Conservation (phyloP, 805 yeast genomes). For the Candida hungchunana region DNA sequence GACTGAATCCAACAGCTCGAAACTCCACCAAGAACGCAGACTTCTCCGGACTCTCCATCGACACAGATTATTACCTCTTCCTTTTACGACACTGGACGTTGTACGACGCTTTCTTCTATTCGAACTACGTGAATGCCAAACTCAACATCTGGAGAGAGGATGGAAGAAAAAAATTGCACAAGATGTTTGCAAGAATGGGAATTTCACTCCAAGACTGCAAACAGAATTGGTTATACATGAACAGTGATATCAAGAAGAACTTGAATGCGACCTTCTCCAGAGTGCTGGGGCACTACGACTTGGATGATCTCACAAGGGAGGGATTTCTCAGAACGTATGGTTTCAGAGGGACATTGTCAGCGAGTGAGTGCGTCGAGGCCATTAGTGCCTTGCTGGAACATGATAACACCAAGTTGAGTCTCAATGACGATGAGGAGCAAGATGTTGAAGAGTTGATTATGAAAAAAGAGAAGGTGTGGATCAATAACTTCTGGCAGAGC, state of each 20-base stretch:
- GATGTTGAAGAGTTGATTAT: conserved; percentile 32
- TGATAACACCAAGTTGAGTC: conserved; percentile 34
- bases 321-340: conserved; percentile 90
- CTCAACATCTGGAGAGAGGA: conserved; percentile 86
- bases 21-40: conserved; percentile 35
- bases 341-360: conserved; percentile 79
- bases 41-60: conserved; percentile 52
- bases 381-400: conserved; percentile 79
- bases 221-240: conserved; percentile 91
- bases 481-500: conserved; percentile 64
- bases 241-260: conserved; percentile 69
- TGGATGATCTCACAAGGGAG: conserved; percentile 76
- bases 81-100: conserved; percentile 89
- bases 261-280: conserved; percentile 64
- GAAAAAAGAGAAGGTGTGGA: conserved; percentile 61
- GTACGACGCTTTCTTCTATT: conserved; percentile 85
- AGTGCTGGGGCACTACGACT: conserved; percentile 69
- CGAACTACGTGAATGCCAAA: conserved; percentile 88
- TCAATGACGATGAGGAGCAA: conserved; percentile 24
- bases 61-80: conserved; percentile 82
- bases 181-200: conserved; percentile 95
- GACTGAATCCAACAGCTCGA: conserved; percentile 47
- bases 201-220: conserved; percentile 83
- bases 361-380: conserved; percentile 90
- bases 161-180: conserved; percentile 81